Base-by-base conservation (phyloP, 140 eudicot species). In the Ambrosia hybrid region DNA sequence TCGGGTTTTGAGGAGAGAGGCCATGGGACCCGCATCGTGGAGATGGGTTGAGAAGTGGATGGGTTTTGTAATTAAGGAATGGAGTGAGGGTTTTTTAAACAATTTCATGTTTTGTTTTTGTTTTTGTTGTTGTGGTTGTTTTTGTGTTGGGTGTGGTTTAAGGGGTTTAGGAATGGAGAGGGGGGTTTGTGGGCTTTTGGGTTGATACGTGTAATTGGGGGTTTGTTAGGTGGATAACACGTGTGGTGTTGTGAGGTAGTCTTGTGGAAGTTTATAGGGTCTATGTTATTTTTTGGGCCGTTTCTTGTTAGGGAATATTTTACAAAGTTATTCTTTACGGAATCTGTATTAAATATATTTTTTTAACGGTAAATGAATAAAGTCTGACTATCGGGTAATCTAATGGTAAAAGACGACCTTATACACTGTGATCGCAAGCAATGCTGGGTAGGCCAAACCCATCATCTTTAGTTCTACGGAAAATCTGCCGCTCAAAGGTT, bases 1-100 rank as follows among this genome's bases (percentile, higher is more conserved):
- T 38, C 99, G 95, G 83, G 99, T 78, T 33, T 77, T 78, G 56
- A 93, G 90, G 4, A 45, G 87, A 21, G 88, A 85, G 0, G 95
- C 92, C 76, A 92, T 45, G 13, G 95, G 87, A 51, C 93, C 95
- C 51, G 70, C 91, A 51, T 85, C 83, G 13, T 85, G 46, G 72
- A 89, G 88, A 38, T 65, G 82, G 0, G 87, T 67, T 51, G 87
- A 91, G 73, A 84, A 80, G 69, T 48, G 80, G 10, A 30, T 52
- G 61, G 80, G 2, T 56, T 57, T 85, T 57, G 75, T 45, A 68
- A 41, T 78, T 57, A 75, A 59, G 48, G 57, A 66, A 15, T 60
- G 78, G 59, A 73, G 55, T 13, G 77, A 61, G 75, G 65, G 77
- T 70, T 75, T 88, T 43, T 43, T 43, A 6, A 43, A 43, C 16